Base-by-base conservation (phyloP, 257 asterid species). In the Nicotiana obtusifolia region DNA sequence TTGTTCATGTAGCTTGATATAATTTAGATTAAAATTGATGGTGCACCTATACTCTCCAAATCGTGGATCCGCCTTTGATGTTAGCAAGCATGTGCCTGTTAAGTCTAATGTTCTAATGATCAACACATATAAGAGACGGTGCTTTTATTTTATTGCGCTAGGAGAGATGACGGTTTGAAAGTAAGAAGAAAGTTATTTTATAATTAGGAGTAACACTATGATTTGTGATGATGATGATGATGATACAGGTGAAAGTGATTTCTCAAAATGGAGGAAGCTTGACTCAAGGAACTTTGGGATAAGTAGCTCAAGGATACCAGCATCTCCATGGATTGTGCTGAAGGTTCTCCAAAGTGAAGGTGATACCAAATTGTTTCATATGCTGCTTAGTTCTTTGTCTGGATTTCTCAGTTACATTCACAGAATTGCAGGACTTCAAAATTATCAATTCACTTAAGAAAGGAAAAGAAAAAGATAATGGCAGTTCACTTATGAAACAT, bases 211-310 rank as follows among this genome's bases (percentile, higher is more conserved):
- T 86, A 81, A 84, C 73, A 78, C 64, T 84, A 76, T 67, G 33
- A 59, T 61, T 44, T 44, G 30, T 80, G 76, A 60, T 37, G 37
- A 59, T 78, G 76, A 59, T 78, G 76, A 69, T 86, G 82, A 69
- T 86, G 83, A 75, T 87, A 33, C 76, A 90, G 97, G 91, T 79
- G 77, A 57, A 84, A 83, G 68, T 71, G 90, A 88, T 80, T 54
- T 83, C 79, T 85, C 93, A 31, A 90, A 88, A 76, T 93, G 98
- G 93, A 86, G 89, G 83, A 93, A 87, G 91, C 61, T 93, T 86
- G 88, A 92, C 88, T 86, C 98, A 0, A 85, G 88, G 88, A 78
- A 64, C 54, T 78, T 89, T 83, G 99, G 98, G 83, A 65, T 96
- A 81, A 73, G 82, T 52, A 80, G 81, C 77, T 90, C 92, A 56